Conservation (phyloP, 257 asterid species). For the Dorcoceras hygrometricum region DNA sequence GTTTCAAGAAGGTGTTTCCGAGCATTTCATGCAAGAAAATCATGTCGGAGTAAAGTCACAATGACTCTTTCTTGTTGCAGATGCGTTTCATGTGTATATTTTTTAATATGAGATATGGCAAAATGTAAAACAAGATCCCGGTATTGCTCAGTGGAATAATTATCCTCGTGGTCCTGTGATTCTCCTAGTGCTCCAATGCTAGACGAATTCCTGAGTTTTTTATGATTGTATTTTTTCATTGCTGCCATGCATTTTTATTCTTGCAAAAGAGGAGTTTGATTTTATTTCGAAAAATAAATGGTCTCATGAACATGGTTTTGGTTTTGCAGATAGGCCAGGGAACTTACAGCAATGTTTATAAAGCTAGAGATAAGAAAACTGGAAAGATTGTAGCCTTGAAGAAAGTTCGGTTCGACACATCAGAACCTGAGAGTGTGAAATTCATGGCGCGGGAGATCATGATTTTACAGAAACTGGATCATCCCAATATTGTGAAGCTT, state of each 20-base stretch:
- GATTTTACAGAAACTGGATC: conserved; percentile 61
- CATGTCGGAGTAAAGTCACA: not conserved
- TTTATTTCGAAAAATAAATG: not conserved
- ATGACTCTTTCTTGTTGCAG: not conserved
- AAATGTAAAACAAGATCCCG: not conserved
- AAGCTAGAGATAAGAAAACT: conserved; percentile 61
- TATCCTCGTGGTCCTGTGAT: not conserved
- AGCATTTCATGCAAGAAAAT: not conserved
- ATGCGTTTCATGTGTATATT: not conserved
- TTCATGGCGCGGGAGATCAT: conserved; percentile 87
- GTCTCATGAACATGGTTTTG: not conserved
- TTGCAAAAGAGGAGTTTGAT: not conserved
- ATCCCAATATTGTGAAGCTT: conserved; percentile 75
- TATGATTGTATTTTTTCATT: not conserved
- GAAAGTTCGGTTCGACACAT: conserved; percentile 78
- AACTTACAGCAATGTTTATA: conserved; percentile 80
- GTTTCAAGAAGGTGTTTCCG: not conserved
- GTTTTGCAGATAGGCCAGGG: conserved; percentile 63
- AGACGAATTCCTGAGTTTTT: not conserved
- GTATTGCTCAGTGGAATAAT: not conserved
- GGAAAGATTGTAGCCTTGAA: conserved; percentile 73
- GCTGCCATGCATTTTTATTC: not conserved
- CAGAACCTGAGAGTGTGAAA: conserved; percentile 81
- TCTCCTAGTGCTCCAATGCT: not conserved
- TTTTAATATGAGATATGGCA: not conserved